Percentiles rank a stretch among this genome's conserved stretches.
Evolutionary conservation across 441 rosid species (phyloP).

Genomic region (Eruca vesicaria): DNA sequence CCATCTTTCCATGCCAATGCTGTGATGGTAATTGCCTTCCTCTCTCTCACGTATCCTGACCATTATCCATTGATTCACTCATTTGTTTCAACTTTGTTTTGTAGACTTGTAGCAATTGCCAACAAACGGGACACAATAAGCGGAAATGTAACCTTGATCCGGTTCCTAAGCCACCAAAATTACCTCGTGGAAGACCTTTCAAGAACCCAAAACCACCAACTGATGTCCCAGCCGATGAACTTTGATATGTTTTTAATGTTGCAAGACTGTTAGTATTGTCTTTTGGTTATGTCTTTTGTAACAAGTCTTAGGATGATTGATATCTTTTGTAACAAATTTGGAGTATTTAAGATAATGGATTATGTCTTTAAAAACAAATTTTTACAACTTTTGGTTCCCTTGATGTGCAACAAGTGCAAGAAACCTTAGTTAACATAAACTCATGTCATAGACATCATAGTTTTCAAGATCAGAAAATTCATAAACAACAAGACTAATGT

Average conservation of each 20-base stretch:
- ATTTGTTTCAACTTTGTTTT: not conserved
- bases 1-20: not conserved
- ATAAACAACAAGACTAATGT: not conserved
- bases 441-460: too few relatives aligned
- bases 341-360: too few relatives aligned
- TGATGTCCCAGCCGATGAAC: not conserved
- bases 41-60: not conserved
- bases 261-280: not conserved
- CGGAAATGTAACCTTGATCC: not conserved
- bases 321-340: not conserved
- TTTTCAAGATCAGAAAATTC: not conserved
- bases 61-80: not conserved
- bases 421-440: too few relatives aligned
- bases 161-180: not conserved
- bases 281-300: not conserved
- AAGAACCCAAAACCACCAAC: not conserved
- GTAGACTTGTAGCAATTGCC: not conserved
- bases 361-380: too few relatives aligned
- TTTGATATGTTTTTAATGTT: not conserved
- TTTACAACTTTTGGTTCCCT: too few relatives aligned
- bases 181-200: not conserved
- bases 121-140: not conserved
- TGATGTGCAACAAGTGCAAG: too few relatives aligned
- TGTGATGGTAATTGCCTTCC: not conserved
- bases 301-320: not conserved